Evolutionary conservation across 495 filamentous ascomycete species (phyloP), one percentile per base, ranked within the genome.

Genomic region (Aspergillus panamensis): DNA sequence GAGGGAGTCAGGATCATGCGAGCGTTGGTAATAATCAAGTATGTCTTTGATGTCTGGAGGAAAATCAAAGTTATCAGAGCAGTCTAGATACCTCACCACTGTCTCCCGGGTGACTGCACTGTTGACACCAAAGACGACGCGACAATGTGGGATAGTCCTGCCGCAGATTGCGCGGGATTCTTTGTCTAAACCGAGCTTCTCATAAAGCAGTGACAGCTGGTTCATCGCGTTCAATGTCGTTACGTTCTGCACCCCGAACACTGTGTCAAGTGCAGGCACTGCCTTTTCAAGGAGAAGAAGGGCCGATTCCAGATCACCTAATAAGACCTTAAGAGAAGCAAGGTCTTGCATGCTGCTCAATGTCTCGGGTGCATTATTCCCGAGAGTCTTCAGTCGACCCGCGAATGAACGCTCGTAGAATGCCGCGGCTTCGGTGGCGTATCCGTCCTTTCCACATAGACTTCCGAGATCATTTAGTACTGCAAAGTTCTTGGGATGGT

Each of bases 321-420:
- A 43, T 5, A 53, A 52, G 13, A 64, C 59, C 39, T 69, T 69
- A 9, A 71, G 55, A 39, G 56, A 63, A 19, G 69, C 69, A 48
- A 71, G 60, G 33, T 68, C 62, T 50, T 69, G 66, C 69, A 71
- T 71, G 50, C 64, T 67, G 40, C 52, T 64, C 20, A 71, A 54
- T 1, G 69, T 71, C 13, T 71, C 66, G 14, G 69, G 69, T 7
- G 67, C 64, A 45, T 69, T 69, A 32, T 65, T 63, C 8, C 69
- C 69, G 9, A 69, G 61, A 0, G 60, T 69, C 50, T 65, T 67
- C 31, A 69, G 20, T 57, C 66, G 61, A 29, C 69, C 69, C 40
- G 69, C 69, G 32, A 64, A 66, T 39, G 67, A 69, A 16, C 69
- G 63, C 48, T 71, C 66, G 39, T 67, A 71, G 6, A 71, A 45